A percentile compares a stretch with the other conserved stretches of the same genome.
phyloP scores from a whole-genome alignment of 441 rosid genomes.

The Melianthus villosus region DNA sequence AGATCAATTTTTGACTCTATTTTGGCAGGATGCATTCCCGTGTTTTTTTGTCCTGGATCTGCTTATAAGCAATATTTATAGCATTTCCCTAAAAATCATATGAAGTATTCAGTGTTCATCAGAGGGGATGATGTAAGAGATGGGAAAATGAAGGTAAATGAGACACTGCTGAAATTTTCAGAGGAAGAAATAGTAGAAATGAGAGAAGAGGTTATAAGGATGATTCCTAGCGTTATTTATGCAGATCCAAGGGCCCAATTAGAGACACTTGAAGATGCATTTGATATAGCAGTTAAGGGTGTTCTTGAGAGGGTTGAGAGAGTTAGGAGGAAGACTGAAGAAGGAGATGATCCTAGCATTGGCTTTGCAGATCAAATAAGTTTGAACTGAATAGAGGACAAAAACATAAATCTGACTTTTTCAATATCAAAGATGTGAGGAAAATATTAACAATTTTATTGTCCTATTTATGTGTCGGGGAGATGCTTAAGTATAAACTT shows the following conservation, averaged over 20 bases:
- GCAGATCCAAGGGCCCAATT: slow-evolving; percentile 31
- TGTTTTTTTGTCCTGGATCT: slow-evolving; percentile 82
- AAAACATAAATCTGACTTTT: too few relatives aligned
- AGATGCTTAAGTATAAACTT: too few relatives aligned
- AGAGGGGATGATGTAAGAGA: slow-evolving; percentile 28
- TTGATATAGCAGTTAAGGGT: slow-evolving; percentile 32
- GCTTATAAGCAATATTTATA: slow-evolving; percentile 67
- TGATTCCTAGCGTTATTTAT: slow-evolving; percentile 50
- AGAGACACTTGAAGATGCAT: slow-evolving; percentile 31
- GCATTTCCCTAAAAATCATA: slow-evolving; percentile 55
- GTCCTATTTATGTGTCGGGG: too few relatives aligned
- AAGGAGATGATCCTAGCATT: slow-evolving; percentile 15
- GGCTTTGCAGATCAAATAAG: slow-evolving; percentile 11
- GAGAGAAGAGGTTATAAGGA: slow-evolving; percentile 43
- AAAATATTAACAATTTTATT: too few relatives aligned
- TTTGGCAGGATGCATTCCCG: slow-evolving; percentile 73
- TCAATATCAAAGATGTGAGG: too few relatives aligned
- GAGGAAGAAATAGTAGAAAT: slow-evolving; percentile 22
- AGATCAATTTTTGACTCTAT: slow-evolving; percentile 73
- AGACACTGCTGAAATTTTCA: slow-evolving; percentile 23
- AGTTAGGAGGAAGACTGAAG: slow-evolving; percentile 12
- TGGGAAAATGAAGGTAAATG: slow-evolving; percentile 39
- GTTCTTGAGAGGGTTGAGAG: slow-evolving; percentile 22
- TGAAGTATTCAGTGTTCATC: slow-evolving; percentile 48
- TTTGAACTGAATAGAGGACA: too few relatives aligned